A percentile compares a stretch with the other conserved stretches of the same genome.
These are phyloP conservation scores for Boletus tomentosulus DNA, from an alignment of 768 basidiomycete genomes.

Conservation along the genomic window DNA sequence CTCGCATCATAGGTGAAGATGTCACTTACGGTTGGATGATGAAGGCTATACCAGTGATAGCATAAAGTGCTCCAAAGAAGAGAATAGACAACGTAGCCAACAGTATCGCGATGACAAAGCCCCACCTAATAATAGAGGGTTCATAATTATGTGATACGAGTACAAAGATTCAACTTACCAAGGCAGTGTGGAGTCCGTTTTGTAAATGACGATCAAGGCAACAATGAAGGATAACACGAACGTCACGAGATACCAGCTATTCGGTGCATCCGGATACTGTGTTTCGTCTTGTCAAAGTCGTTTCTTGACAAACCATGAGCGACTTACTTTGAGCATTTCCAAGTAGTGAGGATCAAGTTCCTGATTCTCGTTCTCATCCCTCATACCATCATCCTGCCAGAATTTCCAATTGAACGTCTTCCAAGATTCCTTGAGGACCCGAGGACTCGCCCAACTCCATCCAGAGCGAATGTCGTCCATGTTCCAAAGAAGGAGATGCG, in stretches of 20 bases:
- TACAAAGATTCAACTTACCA: constrained; percentile 32
- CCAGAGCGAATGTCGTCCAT: constrained; percentile 43
- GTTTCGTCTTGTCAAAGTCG: neutral
- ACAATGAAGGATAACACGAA: constrained; percentile 36
- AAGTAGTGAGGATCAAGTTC: constrained; percentile 51
- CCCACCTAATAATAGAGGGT: constrained; percentile 33
- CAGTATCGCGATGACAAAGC: constrained; percentile 45
- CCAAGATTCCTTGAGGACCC: constrained; percentile 24
- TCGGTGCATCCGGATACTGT: constrained; percentile 35
- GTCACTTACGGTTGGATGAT: constrained; percentile 23
- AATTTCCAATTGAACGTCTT: constrained; percentile 34
- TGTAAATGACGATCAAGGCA: constrained; percentile 53
- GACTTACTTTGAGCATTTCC: constrained; percentile 43
- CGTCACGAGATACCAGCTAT: constrained; percentile 32
- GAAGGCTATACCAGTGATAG: constrained; percentile 39
- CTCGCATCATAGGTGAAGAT: neutral
- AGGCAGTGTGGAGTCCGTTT: constrained; percentile 49
- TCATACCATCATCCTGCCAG: constrained; percentile 25
- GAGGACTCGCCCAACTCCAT: constrained; percentile 43
- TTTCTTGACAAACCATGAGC: constrained; percentile 13
- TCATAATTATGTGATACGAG: neutral
- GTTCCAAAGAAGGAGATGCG: constrained; percentile 52
- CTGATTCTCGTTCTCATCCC: constrained; percentile 31
- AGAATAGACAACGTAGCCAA: constrained; percentile 50
- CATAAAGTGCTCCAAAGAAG: constrained; percentile 52